Conservation (phyloP, 1,139 yeast species). For the Kodamaea suecica region DNA sequence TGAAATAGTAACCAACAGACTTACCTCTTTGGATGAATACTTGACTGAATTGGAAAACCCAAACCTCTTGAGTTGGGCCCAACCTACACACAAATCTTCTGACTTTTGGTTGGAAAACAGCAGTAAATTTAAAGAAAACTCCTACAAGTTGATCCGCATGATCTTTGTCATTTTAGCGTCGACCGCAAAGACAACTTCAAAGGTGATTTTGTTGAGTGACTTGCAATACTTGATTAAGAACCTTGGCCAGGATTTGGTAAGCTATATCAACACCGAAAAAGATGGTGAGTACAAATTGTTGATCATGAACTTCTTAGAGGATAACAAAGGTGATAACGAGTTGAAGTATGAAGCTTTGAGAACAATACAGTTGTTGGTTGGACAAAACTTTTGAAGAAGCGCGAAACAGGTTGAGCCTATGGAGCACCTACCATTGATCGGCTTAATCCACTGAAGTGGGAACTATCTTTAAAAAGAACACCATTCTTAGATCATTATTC, state of each 20-base stretch:
- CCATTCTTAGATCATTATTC: no score
- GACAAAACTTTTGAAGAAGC: constrained; percentile 24
- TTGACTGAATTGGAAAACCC: constrained; percentile 76
- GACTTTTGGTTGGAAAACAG: constrained; percentile 90
- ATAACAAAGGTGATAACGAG: constrained; percentile 65
- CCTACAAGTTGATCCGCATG: constrained; percentile 68
- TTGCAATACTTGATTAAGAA: constrained; percentile 43
- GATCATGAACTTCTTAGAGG: constrained; percentile 83
- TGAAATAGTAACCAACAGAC: constrained; percentile 63
- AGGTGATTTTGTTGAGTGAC: constrained; percentile 54
- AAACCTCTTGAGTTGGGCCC: constrained; percentile 78
- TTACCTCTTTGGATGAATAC: constrained; percentile 93
- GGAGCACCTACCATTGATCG: no score
- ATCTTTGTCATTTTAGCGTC: constrained; percentile 36
- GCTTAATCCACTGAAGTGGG: no score
- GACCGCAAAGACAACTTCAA: constrained; percentile 21
- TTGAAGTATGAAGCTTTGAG: constrained; percentile 93
- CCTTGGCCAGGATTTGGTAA: constrained; percentile 62
- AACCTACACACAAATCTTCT: constrained; percentile 83
- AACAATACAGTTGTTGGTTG: constrained; percentile 88
- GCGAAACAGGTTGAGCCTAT: not conserved
- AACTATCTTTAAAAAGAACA: no score
- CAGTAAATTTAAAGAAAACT: constrained; percentile 68
- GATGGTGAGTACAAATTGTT: constrained; percentile 56
- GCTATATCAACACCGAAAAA: constrained; percentile 65